These are phyloP conservation scores for Bryoerythrophyllum caledonicum DNA, from an alignment of 225 moss, liverwort and hornwort species.

Conservation along the genomic window DNA sequence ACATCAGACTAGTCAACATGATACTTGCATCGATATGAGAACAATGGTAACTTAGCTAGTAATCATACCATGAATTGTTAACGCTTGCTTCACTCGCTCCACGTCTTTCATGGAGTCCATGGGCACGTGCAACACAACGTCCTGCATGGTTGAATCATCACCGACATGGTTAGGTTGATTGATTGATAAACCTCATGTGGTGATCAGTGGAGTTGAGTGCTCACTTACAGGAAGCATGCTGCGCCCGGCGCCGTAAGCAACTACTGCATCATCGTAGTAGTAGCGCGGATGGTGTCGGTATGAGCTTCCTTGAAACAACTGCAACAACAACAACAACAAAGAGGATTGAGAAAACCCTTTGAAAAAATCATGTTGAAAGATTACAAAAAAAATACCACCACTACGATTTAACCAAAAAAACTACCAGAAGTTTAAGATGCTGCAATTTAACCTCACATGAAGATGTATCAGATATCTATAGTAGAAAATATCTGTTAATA, in stretches of 20 bases:
- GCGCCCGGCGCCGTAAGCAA: slow-evolving; percentile 51
- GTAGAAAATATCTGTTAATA: too few species aligned
- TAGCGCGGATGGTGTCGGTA: slow-evolving; percentile 45
- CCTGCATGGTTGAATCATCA: slow-evolving; percentile 23
- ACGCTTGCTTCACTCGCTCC: slow-evolving; percentile 60
- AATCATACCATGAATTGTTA: slow-evolving; percentile 37
- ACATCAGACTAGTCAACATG: too few species aligned
- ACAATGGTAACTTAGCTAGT: too few species aligned
- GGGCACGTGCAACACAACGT: slow-evolving; percentile 53
- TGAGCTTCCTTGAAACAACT: slow-evolving; percentile 56
- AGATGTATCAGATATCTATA: too few species aligned
- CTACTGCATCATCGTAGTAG: slow-evolving; percentile 62
- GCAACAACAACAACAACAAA: not conserved
- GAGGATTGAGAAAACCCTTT: not conserved
- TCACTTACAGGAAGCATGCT: slow-evolving; percentile 51
- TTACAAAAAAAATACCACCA: too few species aligned
- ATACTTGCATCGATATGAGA: too few species aligned
- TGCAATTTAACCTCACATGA: too few species aligned
- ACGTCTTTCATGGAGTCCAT: slow-evolving; percentile 47
- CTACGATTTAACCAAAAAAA: not conserved
- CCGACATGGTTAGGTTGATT: not conserved
- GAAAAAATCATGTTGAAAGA: not conserved
- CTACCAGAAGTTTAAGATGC: too few species aligned
- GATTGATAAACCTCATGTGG: too few species aligned
- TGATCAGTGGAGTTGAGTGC: too few species aligned